These are phyloP conservation scores for Forsythia suspensa DNA, from an alignment of 257 asterid genomes.

Conservation along the genomic window DNA sequence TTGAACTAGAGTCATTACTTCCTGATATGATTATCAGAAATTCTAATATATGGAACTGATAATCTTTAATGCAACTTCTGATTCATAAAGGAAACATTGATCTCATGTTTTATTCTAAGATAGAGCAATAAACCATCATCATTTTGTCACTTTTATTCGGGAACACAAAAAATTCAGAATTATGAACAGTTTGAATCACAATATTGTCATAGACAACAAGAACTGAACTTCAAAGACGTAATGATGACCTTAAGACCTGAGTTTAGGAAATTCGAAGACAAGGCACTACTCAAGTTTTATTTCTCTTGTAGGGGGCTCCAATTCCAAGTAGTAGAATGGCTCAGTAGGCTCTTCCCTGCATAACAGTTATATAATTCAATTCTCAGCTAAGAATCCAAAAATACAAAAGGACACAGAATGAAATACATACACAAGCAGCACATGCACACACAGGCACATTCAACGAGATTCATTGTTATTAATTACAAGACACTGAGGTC, in stretches of 20 bases:
- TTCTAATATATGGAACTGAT: neutral
- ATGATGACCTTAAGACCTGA: neutral
- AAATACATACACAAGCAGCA: neutral
- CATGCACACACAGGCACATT: neutral
- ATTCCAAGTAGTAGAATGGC: slow-evolving; percentile 79
- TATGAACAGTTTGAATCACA: neutral
- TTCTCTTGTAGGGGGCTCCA: slow-evolving; percentile 86
- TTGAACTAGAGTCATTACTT: neutral
- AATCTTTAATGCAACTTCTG: neutral
- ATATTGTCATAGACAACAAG: neutral
- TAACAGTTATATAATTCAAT: slow-evolving; percentile 1
- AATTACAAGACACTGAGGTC: neutral
- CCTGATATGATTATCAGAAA: neutral
- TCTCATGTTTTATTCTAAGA: neutral
- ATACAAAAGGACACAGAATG: neutral
- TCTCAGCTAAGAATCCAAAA: neutral
- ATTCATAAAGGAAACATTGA: neutral
- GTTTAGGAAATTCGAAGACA: neutral
- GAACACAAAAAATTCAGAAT: neutral
- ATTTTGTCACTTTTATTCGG: neutral
- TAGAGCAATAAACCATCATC: neutral
- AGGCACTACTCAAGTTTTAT: slow-evolving; percentile 44
- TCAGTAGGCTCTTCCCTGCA: slow-evolving; percentile 98
- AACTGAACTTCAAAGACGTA: neutral
- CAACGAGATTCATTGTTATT: neutral